Percentiles rank a stretch among this genome's conserved stretches.
Conservation (phyloP, 2,329 filamentous ascomycete species). For the Geoglossum cookeanum region DNA sequence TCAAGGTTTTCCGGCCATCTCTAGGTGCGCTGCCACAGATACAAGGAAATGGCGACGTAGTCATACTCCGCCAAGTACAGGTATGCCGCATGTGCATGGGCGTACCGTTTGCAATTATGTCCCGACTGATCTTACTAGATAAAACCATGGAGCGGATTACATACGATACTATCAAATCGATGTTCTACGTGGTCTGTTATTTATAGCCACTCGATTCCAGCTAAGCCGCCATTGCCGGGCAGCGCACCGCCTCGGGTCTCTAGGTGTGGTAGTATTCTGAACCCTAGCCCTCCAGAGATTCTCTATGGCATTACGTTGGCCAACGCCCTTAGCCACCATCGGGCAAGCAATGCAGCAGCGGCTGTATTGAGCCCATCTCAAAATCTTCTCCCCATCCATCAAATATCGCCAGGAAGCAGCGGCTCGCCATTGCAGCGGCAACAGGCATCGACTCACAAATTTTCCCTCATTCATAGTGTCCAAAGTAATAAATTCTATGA, state of each 20-base stretch:
- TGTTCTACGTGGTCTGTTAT: slow-evolving; percentile 9
- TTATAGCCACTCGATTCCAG: slow-evolving; percentile 9
- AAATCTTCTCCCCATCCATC: background rate
- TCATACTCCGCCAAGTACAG: slow-evolving; percentile 40
- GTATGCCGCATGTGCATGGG: slow-evolving; percentile 20
- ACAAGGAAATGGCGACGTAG: slow-evolving; percentile 36
- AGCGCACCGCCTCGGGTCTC: slow-evolving; percentile 2
- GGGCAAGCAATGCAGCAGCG: background rate
- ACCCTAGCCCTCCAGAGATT: slow-evolving; percentile 7
- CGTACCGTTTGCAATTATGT: background rate
- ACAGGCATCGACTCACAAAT: slow-evolving; percentile 29
- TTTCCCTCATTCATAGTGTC: slow-evolving; percentile 45
- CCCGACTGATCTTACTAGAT: slow-evolving; percentile 1
- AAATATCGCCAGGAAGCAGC: background rate
- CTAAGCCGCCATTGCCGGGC: background rate
- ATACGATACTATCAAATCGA: background rate
- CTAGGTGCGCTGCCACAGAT: slow-evolving; percentile 25
- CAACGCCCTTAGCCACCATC: background rate
- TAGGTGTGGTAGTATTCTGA: background rate
- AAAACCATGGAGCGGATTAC: slow-evolving; percentile 3
- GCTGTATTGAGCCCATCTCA: background rate
- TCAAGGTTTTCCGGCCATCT: slow-evolving; percentile 42
- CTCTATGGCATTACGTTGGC: slow-evolving; percentile 9
- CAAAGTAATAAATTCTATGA: slow-evolving; percentile 40
- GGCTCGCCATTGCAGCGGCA: background rate